A percentile compares a stretch with the other conserved stretches of the same genome.
phyloP scores from a whole-genome alignment of 2,329 filamentous ascomycete genomes.

The Fusarium stilboides region DNA sequence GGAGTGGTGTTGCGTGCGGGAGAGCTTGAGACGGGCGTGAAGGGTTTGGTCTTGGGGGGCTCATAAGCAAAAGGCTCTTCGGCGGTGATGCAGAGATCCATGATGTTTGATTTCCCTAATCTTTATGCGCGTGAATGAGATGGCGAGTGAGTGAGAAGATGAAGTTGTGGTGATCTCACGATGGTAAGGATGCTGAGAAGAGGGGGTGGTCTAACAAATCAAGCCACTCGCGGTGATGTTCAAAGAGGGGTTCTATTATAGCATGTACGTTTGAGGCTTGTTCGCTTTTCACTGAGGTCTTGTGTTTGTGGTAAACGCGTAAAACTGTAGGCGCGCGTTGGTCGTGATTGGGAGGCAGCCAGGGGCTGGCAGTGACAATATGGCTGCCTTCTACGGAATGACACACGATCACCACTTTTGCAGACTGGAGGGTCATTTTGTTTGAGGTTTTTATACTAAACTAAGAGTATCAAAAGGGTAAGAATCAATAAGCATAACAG shows the following conservation, averaged over 20 bases:
- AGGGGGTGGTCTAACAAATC: not conserved
- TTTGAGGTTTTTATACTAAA: not conserved
- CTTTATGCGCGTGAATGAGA: not conserved
- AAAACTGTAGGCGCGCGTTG: not conserved
- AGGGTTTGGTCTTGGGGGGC: conserved; percentile 40
- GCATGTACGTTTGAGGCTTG: not conserved
- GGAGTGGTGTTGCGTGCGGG: conserved; percentile 10
- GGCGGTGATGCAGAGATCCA: conserved; percentile 50
- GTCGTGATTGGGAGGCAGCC: conserved; percentile 3
- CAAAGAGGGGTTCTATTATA: not conserved
- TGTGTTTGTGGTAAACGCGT: conserved; percentile 5
- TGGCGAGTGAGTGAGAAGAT: conserved; percentile 1
- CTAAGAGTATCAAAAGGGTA: not conserved
- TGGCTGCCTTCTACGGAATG: not conserved
- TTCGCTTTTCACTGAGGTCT: not conserved
- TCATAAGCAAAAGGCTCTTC: conserved; percentile 46
- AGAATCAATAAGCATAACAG: not conserved
- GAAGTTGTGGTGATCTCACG: not conserved
- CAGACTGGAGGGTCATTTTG: too few species aligned
- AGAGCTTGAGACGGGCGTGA: conserved; percentile 30
- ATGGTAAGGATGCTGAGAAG: conserved; percentile 3
- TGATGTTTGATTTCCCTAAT: conserved; percentile 1
- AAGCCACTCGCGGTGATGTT: not conserved
- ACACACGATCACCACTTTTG: not conserved
- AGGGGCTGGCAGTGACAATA: conserved; percentile 26